Base-by-base conservation (phyloP, 148 eudicot species). In the Rhododendron griersonianum region DNA sequence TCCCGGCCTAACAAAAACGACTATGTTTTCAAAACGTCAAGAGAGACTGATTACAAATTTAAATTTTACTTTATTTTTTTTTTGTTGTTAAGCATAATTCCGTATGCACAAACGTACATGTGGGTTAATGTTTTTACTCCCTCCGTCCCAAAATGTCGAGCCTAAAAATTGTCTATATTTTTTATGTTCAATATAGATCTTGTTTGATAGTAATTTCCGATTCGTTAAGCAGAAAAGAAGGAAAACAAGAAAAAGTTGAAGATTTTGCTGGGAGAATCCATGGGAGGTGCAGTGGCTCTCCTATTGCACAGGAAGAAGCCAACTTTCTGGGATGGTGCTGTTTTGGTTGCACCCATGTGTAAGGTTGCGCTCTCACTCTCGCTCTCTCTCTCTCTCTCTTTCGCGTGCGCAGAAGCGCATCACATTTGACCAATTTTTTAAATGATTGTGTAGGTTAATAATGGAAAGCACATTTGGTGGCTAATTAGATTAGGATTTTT, bases 261-360 rank as follows among this genome's bases (percentile, higher is more conserved):
- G 85, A 91, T 89, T 30, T 4, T 96, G 87, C 59, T 96, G 96
- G 99, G 99, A 63, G 99, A 96, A 87, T 96, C 99, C 48, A 96
- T 96, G 99, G 99, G 99, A 84, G 99, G 99, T 87, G 98, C 99
- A 8, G 94, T 94, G 33, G 91, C 82, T 11, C 88, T 96, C 61
- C 90, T 88, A 1, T 55, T 96, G 69, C 98, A 96, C 86, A 90
- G 95, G 84, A 93, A 91, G 87, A 92, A 89, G 88, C 98, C 99
- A 0, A 87, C 85, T 23, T 96, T 87, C 35, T 96, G 99, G 99
- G 95, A 95, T 84, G 99, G 98, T 28, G 99, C 91, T 80, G 83
- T 96, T 61, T 91, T 96, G 85, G 90, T 96, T 28, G 99, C 99
- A 35, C 99, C 99, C 83, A 96, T 96, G 99, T 92, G 95, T 85